Base-by-base conservation (phyloP, 495 filamentous ascomycete species). In the Penicillium arizonense region DNA sequence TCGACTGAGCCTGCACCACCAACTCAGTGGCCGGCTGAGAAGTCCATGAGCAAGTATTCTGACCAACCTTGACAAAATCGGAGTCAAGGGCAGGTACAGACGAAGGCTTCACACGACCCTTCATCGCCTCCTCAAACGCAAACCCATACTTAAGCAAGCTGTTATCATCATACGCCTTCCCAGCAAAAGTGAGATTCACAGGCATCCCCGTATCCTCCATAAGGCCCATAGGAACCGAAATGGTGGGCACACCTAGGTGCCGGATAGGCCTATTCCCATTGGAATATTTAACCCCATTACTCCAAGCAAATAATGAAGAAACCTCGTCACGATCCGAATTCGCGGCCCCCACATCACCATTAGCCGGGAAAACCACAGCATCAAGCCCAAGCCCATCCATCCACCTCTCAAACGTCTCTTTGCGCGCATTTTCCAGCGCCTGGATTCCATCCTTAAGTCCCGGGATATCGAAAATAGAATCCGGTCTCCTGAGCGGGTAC, bases 171-270 rank as follows among this genome's bases (percentile, higher is more conserved):
- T 72, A 72, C 13, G 58, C 69, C 32, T 69, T 72, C 2, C 59
- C 62, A 24, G 67, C 69, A 45, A 72, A 69, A 1, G 69, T 72
- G 14, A 72, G 55, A 46, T 67, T 70, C 3, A 69, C 65, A 18
- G 69, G 67, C 60, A 72, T 70, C 20, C 52, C 46, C 9, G 57
- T 70, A 51, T 70, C 67, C 28, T 67, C 63, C 67, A 70, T 69
- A 14, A 72, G 6, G 13, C 68, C 71, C 69, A 72, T 70, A 1
- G 69, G 71, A 11, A 72, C 61, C 5, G 69, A 71, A 30, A 72
- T 54, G 7, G 67, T 70, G 3, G 69, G 69, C 11, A 72, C 52
- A 26, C 69, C 69, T 0, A 72, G 60, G 47, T 72, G 69, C 16
- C 67, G 65, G 21, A 72, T 67, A 5, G 62, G 62, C 4, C 66